Conservation (phyloP, 2,329 filamentous ascomycete genomes). For the Xylariaceae sp. region DNA sequence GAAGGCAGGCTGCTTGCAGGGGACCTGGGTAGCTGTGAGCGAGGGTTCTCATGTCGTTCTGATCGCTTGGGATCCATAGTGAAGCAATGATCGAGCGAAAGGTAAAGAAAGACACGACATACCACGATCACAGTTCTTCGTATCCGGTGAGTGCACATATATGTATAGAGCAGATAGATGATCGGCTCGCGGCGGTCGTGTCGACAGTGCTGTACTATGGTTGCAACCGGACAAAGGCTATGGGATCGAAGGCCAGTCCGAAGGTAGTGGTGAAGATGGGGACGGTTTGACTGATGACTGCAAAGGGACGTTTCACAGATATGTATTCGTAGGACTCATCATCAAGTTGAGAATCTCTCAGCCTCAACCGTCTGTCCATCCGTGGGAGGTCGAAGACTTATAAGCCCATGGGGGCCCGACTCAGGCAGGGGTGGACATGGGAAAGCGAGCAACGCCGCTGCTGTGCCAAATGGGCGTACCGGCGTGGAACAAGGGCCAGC, state of each 20-base stretch:
- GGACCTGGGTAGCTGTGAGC: constrained; percentile 29
- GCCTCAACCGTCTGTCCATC: constrained; percentile 18
- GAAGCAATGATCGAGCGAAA: constrained; percentile 16
- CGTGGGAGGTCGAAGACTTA: constrained; percentile 19
- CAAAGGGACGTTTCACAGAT: constrained; percentile 14
- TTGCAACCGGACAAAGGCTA: constrained; percentile 13
- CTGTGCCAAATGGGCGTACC: not conserved
- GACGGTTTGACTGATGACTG: constrained; percentile 13
- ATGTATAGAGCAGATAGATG: constrained; percentile 5
- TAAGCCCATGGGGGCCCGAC: constrained; percentile 15
- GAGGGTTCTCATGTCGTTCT: constrained; percentile 21
- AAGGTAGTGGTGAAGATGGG: constrained; percentile 9
- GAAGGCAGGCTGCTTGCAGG: constrained; percentile 24
- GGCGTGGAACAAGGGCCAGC: not conserved
- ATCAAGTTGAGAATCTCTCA: constrained; percentile 21
- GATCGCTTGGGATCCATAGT: constrained; percentile 22
- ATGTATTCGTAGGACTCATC: constrained; percentile 13
- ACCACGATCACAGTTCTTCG: constrained; percentile 13
- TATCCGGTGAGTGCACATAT: constrained; percentile 7
- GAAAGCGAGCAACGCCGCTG: not conserved
- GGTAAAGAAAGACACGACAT: constrained; percentile 17
- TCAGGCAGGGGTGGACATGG: not conserved
- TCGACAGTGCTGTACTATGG: no score
- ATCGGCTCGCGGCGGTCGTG: constrained; percentile 6
- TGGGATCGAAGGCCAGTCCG: constrained; percentile 11